Evolutionary conservation across 768 basidiomycete genomes (phyloP), one percentile per base, ranked within the genome.

Genomic region (Tylopilus vinaceipallidus): DNA sequence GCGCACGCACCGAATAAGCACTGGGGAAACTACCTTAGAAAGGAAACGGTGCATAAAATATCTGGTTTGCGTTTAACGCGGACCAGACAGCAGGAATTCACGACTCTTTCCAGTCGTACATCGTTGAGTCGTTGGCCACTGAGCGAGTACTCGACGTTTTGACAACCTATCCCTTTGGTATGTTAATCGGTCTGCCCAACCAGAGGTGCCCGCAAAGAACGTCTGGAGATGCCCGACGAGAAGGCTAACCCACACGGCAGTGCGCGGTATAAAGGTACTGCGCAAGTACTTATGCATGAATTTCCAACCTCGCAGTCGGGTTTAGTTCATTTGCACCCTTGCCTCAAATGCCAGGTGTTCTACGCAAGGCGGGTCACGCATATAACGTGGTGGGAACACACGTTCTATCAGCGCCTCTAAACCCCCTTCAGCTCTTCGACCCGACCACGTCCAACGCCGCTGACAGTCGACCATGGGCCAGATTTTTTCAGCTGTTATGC

Each of bases 381-480:
- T 42, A 37, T 35, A 34, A 44, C 9, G 29, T 35, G 32, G 42
- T 35, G 60, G 27, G 24, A 45, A 47, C 61, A 59, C 45, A 50
- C 45, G 14, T 11, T 23, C 10, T 26, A 29, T 30, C 51, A 23
- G 39, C n/a, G 32, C 20, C 32, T 42, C 26, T 13, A 22, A 22
- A 1, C 29, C 26, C 29, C 40, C 34, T 37, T 16, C 46, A 14
- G 30, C 19, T n/a, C 34, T n/a, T n/a, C n/a, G n/a, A 44, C 20
- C 44, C 40, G 22, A 5, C 59, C 37, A 41, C 47, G 24, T 30
- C 43, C 41, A 41, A 42, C 64, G 19, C 43, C 20, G n/a, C 52
- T 51, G 47, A 45, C 41, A 22, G 26, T 43, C 23, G 19, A 55
- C 42, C 38, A 65, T 66, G 64, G 62, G 56, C 16, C 60, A 64